Conservation (phyloP, 257 asterid species). For the Asclepias syriaca region DNA sequence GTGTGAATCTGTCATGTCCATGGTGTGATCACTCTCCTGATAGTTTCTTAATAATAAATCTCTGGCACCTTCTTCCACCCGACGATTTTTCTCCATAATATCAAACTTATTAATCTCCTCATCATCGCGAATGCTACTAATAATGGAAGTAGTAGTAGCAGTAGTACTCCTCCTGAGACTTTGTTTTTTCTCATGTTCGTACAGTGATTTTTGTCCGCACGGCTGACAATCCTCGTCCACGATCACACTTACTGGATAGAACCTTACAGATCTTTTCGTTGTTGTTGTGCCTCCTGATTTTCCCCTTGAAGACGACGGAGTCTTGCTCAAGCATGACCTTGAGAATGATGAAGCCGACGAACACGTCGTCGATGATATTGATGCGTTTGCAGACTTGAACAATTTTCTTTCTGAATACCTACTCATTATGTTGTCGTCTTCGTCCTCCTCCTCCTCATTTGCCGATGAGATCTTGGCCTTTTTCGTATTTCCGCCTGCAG, state of each 20-base stretch:
- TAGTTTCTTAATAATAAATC: slow-evolving; percentile 55
- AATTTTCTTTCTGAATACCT: slow-evolving; percentile 8
- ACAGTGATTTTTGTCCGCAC: slow-evolving; percentile 47
- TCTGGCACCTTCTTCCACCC: slow-evolving; percentile 57
- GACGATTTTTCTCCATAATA: slow-evolving; percentile 52
- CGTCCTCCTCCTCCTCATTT: slow-evolving; percentile 8
- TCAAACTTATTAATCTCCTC: slow-evolving; percentile 51
- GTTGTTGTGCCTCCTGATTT: slow-evolving; percentile 32
- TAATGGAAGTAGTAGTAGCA: too few relatives aligned
- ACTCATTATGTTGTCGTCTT: too few relatives aligned
- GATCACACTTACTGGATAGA: slow-evolving; percentile 69
- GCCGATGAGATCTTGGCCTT: slow-evolving; percentile 40
- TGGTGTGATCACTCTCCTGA: slow-evolving; percentile 23
- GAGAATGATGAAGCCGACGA: slow-evolving; percentile 90
- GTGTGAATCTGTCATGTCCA: slow-evolving; percentile 6
- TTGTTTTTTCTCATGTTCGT: slow-evolving; percentile 23
- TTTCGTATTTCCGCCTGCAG: slow-evolving; percentile 50
- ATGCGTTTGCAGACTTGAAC: slow-evolving; percentile 49
- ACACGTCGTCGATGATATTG: slow-evolving; percentile 44
- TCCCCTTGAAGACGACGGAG: slow-evolving; percentile 67
- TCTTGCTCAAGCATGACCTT: slow-evolving; percentile 83
- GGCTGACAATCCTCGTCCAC: slow-evolving; percentile 66
- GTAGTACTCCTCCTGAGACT: background rate
- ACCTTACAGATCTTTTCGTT: slow-evolving; percentile 62
- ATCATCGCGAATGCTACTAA: background rate